phyloP scores from a whole-genome alignment of 345 rosid species.

The Citrus sinensis region DVS_A1.0 CM039163.1:30264501-30265000 shows the following conservation, averaged over 20 bases:
- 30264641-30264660: slow-evolving; percentile 74
- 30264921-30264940: background rate
- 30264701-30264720: slow-evolving; percentile 95
- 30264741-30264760: slow-evolving; percentile 42
- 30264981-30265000: slow-evolving; percentile 88
- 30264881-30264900: background rate
- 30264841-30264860: background rate
- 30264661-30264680: slow-evolving; percentile 70
- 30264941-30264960: background rate
- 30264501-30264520: slow-evolving; percentile 67
- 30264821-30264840: background rate
- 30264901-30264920: background rate
- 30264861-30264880: background rate
- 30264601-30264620: slow-evolving; percentile 79
- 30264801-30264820: background rate
- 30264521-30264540: slow-evolving; percentile 80
- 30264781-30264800: background rate
- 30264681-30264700: slow-evolving; percentile 58
- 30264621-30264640: slow-evolving; percentile 69
- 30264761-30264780: background rate
- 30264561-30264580: slow-evolving; percentile 69
- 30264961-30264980: slow-evolving; percentile 46
- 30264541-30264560: slow-evolving; percentile 80
- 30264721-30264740: slow-evolving; percentile 89
- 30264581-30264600: slow-evolving; percentile 75